Base-by-base conservation (phyloP, 2,329 filamentous ascomycete species). In the Venturia effusa region DNA sequence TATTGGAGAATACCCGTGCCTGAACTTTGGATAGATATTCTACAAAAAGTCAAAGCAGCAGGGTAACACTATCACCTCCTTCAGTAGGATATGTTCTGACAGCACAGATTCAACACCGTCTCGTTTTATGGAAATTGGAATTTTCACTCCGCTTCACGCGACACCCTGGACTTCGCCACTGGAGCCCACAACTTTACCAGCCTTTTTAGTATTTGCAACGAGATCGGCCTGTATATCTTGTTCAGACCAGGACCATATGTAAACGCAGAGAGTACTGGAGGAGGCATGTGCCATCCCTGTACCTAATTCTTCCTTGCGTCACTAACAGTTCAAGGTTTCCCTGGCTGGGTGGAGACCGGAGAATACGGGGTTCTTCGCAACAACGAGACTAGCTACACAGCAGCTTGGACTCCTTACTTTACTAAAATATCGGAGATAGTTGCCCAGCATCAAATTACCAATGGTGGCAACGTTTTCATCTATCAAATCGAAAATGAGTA, bases 401-500 rank as follows among this genome's bases (percentile, higher is more conserved):
- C 75, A 17, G 82, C 83, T 0, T 82, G 82, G 79, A 79, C 75
- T 4, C 81, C 81, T 1, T 86, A 83, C 69, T 80, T 81, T 72
- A 73, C 75, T 11, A 76, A 77, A 15, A 78, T 83, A 15, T 80
- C 80, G 0, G 72, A 77, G 61, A 78, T 84, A 4, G 75, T 84
- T 17, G 77, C 77, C 10, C 76, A 80, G 4, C 78, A 84, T 67
- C 89, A 94, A 69, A 92, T 95, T 69, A 93, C 88, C 1, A 89
- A 92, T 62, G 90, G 88, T 0, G 90, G 90, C 0, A 89, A 89
- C 0, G 81, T 94, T 8, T 89, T 94, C 66, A 75, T 93, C 1
- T 81, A 88, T 48, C 90, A 95, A 71, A 86, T 88, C 0, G 90
- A 95, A 72, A 95, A 94, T 67, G 90, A 94, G 72, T 92, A 93